A percentile compares a stretch with the other conserved stretches of the same genome.
Evolutionary conservation across 768 basidiomycete species (phyloP).

Genomic region (Kondoa malvinella): DNA sequence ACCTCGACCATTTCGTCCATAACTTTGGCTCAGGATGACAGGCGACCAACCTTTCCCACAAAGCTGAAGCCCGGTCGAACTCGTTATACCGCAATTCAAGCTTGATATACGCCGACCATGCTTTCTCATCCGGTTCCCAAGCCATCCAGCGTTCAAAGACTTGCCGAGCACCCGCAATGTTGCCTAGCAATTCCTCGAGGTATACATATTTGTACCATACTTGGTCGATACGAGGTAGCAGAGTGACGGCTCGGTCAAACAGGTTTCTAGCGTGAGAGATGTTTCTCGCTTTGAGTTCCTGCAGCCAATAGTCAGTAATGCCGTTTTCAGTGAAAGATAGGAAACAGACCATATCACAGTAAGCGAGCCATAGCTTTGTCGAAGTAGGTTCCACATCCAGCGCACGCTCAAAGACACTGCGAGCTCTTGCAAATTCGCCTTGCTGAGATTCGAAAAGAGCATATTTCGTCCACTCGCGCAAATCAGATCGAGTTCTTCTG

Average conservation of each 20-base stretch:
- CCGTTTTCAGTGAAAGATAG: neutral
- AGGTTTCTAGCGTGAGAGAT: conserved; percentile 93
- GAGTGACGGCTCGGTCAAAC: conserved; percentile 89
- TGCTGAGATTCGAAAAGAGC: conserved; percentile 66
- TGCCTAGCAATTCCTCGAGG: conserved; percentile 88
- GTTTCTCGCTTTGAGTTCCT: conserved; percentile 88
- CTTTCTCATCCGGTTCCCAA: conserved; percentile 99
- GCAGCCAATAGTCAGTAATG: neutral
- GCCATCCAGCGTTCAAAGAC: conserved; percentile 99
- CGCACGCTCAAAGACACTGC: conserved; percentile 91
- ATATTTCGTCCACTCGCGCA: conserved; percentile 39
- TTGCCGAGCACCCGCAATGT: conserved; percentile 87
- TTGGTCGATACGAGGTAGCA: conserved; percentile 88
- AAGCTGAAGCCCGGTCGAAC: conserved; percentile 70
- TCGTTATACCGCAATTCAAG: conserved; percentile 85
- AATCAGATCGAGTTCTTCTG: conserved; percentile 33
- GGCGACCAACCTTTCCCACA: conserved; percentile 72
- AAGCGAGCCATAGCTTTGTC: conserved; percentile 79
- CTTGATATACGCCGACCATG: conserved; percentile 99
- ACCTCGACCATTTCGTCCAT: conserved; percentile 53
- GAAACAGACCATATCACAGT: conserved; percentile 59
- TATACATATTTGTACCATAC: conserved; percentile 99
- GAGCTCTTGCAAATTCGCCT: conserved; percentile 77
- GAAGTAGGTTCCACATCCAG: conserved; percentile 84
- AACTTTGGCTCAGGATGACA: conserved; percentile 47